A percentile compares a stretch with the other conserved stretches of the same genome.
phyloP scores from a whole-genome alignment of 805 yeast species.

The Tetrapisispora pingtungensis region DNA sequence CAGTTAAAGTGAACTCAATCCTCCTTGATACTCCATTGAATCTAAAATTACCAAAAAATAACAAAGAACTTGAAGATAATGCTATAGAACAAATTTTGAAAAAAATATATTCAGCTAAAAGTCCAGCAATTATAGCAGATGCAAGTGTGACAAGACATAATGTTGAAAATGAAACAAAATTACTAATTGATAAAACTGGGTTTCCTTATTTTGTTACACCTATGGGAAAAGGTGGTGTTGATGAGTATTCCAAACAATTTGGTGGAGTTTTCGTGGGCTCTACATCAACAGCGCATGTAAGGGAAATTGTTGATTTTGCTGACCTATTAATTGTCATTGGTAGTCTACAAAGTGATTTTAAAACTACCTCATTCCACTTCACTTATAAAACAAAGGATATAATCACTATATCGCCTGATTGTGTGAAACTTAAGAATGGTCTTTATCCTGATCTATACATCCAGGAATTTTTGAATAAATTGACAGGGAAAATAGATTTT shows the following conservation, averaged over 20 bases:
- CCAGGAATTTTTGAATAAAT: slow-evolving; percentile 33
- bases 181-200: slow-evolving; percentile 48
- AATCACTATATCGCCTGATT: slow-evolving; percentile 58
- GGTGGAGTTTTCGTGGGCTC: slow-evolving; percentile 76
- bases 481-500: slow-evolving; percentile 24
- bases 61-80: slow-evolving; percentile 44
- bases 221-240: slow-evolving; percentile 70
- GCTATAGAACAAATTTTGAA: slow-evolving; percentile 39
- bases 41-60: slow-evolving; percentile 40
- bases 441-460: slow-evolving; percentile 50
- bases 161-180: slow-evolving; percentile 43
- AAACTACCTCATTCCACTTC: slow-evolving; percentile 72
- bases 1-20: slow-evolving; percentile 40
- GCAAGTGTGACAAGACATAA: slow-evolving; percentile 72
- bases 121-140: slow-evolving; percentile 65
- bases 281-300: slow-evolving; percentile 56
- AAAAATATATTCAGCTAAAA: slow-evolving; percentile 41
- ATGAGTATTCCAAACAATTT: slow-evolving; percentile 54
- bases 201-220: slow-evolving; percentile 76
- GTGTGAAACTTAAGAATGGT: slow-evolving; percentile 52
- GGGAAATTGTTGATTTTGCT: slow-evolving; percentile 55
- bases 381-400: slow-evolving; percentile 54
- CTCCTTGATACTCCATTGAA: slow-evolving; percentile 49
- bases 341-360: slow-evolving; percentile 68
- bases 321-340: slow-evolving; percentile 68